Evolutionary conservation across 345 rosid genomes (phyloP).

Genomic region (Ceriops tagal): DNA sequence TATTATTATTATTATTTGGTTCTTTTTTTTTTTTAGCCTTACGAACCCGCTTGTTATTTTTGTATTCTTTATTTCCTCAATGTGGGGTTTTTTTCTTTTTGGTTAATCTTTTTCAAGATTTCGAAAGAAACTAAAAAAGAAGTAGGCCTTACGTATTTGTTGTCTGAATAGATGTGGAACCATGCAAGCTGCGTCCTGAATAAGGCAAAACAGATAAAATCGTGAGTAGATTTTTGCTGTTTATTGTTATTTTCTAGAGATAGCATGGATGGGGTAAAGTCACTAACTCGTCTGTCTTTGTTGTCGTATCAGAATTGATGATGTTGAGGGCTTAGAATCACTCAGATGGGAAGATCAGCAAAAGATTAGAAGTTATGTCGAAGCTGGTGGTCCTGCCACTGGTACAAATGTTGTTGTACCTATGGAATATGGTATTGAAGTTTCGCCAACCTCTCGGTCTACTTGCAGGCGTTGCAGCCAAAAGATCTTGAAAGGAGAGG

Average conservation of each 20-base stretch:
- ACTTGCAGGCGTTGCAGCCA: conserved; percentile 63
- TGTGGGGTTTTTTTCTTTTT: too few species aligned
- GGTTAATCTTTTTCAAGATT: not conserved
- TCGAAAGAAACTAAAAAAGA: not conserved
- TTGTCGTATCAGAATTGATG: conserved; percentile 56
- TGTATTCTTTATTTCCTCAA: too few species aligned
- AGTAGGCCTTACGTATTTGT: not conserved
- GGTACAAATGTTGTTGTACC: conserved; percentile 18
- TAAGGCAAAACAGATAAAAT: conserved; percentile 75
- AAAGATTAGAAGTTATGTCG: conserved; percentile 62
- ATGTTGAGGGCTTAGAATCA: conserved; percentile 81
- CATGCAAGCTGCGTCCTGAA: conserved; percentile 69
- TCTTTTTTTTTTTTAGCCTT: not conserved
- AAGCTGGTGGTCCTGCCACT: conserved; percentile 31
- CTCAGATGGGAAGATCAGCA: conserved; percentile 99
- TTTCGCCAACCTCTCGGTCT: conserved; percentile 76
- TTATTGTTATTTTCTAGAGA: not conserved
- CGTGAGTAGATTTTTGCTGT: conserved; percentile 40
- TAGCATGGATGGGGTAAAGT: not conserved
- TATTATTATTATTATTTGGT: too few species aligned
- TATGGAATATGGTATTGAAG: conserved; percentile 65
- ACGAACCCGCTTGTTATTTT: not conserved
- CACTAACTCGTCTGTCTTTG: conserved; percentile 3
- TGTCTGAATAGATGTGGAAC: conserved; percentile 72
- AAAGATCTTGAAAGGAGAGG: conserved; percentile 90